Percentiles rank a stretch among this genome's conserved stretches.
phyloP scores from a whole-genome alignment of 768 basidiomycete genomes.

The Termitomyces sp. region DNA sequence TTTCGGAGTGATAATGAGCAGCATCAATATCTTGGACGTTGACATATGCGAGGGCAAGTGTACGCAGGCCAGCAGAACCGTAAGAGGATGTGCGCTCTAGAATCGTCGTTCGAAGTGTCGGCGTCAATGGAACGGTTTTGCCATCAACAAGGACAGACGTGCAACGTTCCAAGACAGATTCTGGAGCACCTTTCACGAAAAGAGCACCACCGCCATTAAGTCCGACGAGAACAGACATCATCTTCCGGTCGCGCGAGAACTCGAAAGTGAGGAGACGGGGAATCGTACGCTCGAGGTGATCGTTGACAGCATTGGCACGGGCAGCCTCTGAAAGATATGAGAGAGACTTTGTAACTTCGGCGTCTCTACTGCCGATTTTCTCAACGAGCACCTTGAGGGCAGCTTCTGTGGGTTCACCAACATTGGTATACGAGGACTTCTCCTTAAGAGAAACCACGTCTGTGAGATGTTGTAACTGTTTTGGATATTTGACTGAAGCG shows the following conservation, averaged over 20 bases:
- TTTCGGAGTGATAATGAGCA: constrained; percentile 76
- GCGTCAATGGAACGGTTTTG: constrained; percentile 58
- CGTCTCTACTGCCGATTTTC: constrained; percentile 79
- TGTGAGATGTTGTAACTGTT: background rate
- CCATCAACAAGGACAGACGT: constrained; percentile 65
- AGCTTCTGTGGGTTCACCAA: constrained; percentile 97
- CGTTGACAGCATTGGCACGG: constrained; percentile 83
- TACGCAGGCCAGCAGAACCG: constrained; percentile 79
- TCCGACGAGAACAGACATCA: constrained; percentile 94
- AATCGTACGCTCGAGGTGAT: constrained; percentile 70
- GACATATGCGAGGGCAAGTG: constrained; percentile 86
- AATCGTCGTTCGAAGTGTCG: constrained; percentile 52
- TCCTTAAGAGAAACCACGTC: constrained; percentile 46
- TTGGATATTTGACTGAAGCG: constrained; percentile 16
- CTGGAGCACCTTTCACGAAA: constrained; percentile 95
- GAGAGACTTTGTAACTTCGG: constrained; percentile 52
- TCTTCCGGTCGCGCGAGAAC: constrained; percentile 96
- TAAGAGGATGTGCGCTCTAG: constrained; percentile 66
- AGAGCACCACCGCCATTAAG: constrained; percentile 67
- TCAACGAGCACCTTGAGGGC: constrained; percentile 93
- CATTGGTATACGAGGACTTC: constrained; percentile 68
- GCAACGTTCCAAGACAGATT: constrained; percentile 90
- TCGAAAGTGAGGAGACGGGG: constrained; percentile 90
- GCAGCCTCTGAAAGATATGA: constrained; percentile 45
- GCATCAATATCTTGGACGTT: constrained; percentile 74